Percentiles rank a stretch among this genome's conserved stretches.
phyloP scores from a whole-genome alignment of 768 basidiomycete species.

The Mrakia frigida region DNA sequence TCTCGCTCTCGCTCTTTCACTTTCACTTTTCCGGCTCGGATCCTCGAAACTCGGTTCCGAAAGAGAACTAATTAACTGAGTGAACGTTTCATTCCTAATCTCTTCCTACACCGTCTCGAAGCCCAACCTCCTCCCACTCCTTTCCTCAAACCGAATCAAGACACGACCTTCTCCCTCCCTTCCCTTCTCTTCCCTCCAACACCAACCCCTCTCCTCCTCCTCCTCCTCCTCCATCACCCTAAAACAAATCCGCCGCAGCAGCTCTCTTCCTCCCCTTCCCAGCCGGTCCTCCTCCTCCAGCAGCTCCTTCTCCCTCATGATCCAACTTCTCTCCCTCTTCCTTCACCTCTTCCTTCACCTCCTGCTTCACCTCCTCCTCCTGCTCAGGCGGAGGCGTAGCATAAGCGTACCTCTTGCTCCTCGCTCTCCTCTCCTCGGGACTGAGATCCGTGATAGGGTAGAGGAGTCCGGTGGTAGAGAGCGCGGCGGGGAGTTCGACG shows the following conservation, averaged over 20 bases:
- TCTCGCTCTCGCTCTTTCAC: no score
- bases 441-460: conserved; percentile 18
- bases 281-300: neutral
- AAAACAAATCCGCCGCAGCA: conserved; percentile 7
- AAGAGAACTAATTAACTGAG: no score
- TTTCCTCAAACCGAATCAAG: no score
- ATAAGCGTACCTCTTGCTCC: conserved; percentile 5
- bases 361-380: neutral
- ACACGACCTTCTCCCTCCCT: no score
- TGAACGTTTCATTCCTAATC: no score
- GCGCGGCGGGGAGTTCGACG: neutral
- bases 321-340: conserved; percentile 5
- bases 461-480: conserved; percentile 8
- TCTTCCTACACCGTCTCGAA: no score
- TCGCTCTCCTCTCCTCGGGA: conserved; percentile 18
- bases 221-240: neutral
- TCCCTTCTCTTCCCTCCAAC: no score
- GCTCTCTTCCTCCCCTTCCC: conserved; percentile 12
- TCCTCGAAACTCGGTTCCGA: no score
- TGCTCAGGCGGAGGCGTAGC: conserved; percentile 11
- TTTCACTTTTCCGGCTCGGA: no score
- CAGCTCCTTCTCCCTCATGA: neutral
- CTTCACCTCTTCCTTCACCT: neutral
- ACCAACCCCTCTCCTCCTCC: no score
- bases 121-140: no score